phyloP scores from a whole-genome alignment of 2,329 filamentous ascomycete species.

The Colletotrichum chrysophilum region DNA sequence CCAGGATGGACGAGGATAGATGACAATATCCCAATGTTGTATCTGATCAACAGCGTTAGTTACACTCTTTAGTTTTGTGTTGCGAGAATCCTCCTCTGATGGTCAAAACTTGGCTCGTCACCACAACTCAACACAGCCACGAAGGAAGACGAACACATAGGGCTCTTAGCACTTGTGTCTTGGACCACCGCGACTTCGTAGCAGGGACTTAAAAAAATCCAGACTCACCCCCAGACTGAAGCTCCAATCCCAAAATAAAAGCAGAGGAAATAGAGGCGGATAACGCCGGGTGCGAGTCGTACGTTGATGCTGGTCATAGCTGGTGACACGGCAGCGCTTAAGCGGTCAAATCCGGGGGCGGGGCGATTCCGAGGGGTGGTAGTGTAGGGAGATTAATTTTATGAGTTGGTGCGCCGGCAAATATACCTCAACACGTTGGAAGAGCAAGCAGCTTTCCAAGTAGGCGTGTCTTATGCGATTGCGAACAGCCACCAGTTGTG shows the following conservation, averaged over 20 bases:
- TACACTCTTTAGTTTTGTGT: not conserved
- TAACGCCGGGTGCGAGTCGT: conserved; percentile 26
- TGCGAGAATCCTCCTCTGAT: not conserved
- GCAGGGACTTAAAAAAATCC: not conserved
- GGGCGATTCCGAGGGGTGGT: not conserved
- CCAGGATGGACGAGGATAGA: conserved; percentile 62
- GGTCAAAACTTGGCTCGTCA: not conserved
- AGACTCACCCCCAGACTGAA: conserved; percentile 58
- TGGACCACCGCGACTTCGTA: not conserved
- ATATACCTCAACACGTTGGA: not conserved
- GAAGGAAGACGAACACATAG: not conserved
- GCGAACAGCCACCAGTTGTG: not conserved
- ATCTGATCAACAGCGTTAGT: conserved; percentile 35
- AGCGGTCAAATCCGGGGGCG: not conserved
- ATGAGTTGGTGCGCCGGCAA: not conserved
- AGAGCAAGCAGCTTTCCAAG: not conserved
- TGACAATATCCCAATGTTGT: conserved; percentile 63
- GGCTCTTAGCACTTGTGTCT: not conserved
- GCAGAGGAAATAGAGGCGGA: conserved; percentile 52
- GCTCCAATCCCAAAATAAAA: conserved; percentile 60
- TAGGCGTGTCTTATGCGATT: not conserved
- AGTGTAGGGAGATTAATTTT: not conserved
- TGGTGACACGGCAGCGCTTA: not conserved
- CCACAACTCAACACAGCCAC: not conserved
- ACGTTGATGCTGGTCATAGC: conserved; percentile 27